Percentiles rank a stretch among this genome's conserved stretches.
These are phyloP conservation scores for Ehretia macrophylla DNA, from an alignment of 257 asterid species.

Conservation along the genomic window DNA sequence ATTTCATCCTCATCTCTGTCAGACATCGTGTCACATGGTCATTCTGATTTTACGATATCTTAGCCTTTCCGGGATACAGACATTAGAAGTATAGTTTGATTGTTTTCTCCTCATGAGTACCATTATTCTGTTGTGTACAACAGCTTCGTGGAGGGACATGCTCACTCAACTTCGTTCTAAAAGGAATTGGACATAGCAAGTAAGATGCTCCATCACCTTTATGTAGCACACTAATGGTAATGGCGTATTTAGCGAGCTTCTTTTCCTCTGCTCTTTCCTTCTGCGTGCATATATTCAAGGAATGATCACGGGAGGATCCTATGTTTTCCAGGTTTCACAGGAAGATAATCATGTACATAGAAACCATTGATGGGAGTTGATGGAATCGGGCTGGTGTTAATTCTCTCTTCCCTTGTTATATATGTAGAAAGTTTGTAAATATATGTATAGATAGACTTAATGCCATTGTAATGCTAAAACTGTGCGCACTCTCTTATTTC, in stretches of 20 bases:
- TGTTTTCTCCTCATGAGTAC: not conserved
- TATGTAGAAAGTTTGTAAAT: conserved; percentile 29
- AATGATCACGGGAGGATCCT: not conserved
- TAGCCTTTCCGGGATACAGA: too few species aligned
- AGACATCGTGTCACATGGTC: too few species aligned
- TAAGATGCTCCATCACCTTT: not conserved
- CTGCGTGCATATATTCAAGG: too few species aligned
- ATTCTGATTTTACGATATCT: too few species aligned
- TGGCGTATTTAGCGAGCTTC: too few species aligned
- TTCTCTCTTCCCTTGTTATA: not conserved
- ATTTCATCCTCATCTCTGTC: too few species aligned
- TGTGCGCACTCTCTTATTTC: not conserved
- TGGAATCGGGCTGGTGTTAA: conserved; percentile 10
- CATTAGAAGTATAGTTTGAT: too few species aligned
- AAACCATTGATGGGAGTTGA: conserved; percentile 21
- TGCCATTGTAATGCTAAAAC: conserved; percentile 8
- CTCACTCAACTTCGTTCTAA: conserved; percentile 81
- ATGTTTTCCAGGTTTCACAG: conserved; percentile 15
- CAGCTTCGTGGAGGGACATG: conserved; percentile 92
- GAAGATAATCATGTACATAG: conserved; percentile 33
- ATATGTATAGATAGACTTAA: conserved; percentile 20
- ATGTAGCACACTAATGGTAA: not conserved
- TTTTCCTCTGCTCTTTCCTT: too few species aligned
- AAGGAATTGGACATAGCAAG: conserved; percentile 66
- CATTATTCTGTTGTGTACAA: conserved; percentile 5